A percentile compares a stretch with the other conserved stretches of the same genome.
phyloP scores from a whole-genome alignment of 495 filamentous ascomycete species.

The Zalerion maritima region DNA sequence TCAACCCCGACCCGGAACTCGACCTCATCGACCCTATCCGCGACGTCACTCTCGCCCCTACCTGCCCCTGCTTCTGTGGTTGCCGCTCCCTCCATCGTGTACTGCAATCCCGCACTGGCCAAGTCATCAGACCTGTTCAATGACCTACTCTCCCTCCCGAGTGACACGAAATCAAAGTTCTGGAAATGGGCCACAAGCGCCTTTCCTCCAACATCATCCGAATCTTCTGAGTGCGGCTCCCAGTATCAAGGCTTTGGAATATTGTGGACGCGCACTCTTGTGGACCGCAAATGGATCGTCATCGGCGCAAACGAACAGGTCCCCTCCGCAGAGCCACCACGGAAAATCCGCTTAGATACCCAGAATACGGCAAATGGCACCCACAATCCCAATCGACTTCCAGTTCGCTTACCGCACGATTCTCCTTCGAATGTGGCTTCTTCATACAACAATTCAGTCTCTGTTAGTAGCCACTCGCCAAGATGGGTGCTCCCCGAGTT shows the following conservation, averaged over 20 bases:
- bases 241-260: slow-evolving; percentile 5
- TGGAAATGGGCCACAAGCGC: slow-evolving; percentile 17
- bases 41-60: too few species aligned
- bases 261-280: slow-evolving; percentile 23
- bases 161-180: slow-evolving; percentile 7
- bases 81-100: slow-evolving; percentile 16
- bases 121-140: slow-evolving; percentile 5
- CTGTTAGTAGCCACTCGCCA: slow-evolving; percentile 9
- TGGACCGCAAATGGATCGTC: slow-evolving; percentile 21
- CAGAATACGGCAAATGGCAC: background rate
- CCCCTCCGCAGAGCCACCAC: slow-evolving; percentile 1
- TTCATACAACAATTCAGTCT: slow-evolving; percentile 11
- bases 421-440: slow-evolving; percentile 2
- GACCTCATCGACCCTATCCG: too few species aligned
- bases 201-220: too few species aligned
- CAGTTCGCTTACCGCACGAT: background rate
- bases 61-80: slow-evolving; percentile 5
- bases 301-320: slow-evolving; percentile 22
- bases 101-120: slow-evolving; percentile 20
- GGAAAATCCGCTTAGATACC: slow-evolving; percentile 1
- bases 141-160: slow-evolving; percentile 9
- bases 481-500: slow-evolving; percentile 18
- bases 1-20: too few species aligned
- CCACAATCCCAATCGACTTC: background rate
- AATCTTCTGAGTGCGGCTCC: background rate